Evolutionary conservation across 805 yeast genomes (phyloP), one percentile per base, ranked within the genome.

Genomic region (Kregervanrija fluxuum): DNA sequence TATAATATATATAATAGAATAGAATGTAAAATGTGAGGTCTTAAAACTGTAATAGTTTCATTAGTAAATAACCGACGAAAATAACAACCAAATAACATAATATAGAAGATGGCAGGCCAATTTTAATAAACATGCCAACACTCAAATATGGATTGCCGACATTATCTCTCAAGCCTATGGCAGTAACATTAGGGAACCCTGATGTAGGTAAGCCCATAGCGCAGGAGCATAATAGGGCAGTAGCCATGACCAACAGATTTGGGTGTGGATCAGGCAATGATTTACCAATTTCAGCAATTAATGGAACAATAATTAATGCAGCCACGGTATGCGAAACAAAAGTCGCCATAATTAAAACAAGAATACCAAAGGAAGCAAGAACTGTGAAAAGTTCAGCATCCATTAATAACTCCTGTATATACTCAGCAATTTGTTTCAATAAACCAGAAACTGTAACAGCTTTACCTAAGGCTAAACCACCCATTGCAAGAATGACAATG

Each of bases 151-250:
- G 88, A 45, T 83, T 82, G 9, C 98, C 98, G 36, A 90, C 75
- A 56, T 87, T 96, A 62, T 93, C 95, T 5, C 90, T 81, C 79
- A 89, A 79, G 47, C 97, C 89, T 49, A 93, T 88, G 0, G 98
- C 99, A 0, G 98, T 89, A 33, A 93, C 96, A 56, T 93, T 93
- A 4, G 99, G 99, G 71, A 93, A 91, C 0, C 99, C 98, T 2
- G 95, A 85, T 0, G 98, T 93, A 30, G 99, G 98, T 43, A 93
- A 69, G 1, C 96, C 98, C 98, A 93, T 93, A 2, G 98, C 99
- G 33, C 85, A 82, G 0, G 98, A 91, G 56, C 97, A 87, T 49
- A 93, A 68, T 49, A 78, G 62, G 2, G 80, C 81, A 44, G 77
- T 70, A 11, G 71, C 69, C 80, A 78, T 75, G 39, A 93, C 83